Conservation (phyloP, 2,329 filamentous ascomycete genomes). For the Blastomyces emzantsi region DNA sequence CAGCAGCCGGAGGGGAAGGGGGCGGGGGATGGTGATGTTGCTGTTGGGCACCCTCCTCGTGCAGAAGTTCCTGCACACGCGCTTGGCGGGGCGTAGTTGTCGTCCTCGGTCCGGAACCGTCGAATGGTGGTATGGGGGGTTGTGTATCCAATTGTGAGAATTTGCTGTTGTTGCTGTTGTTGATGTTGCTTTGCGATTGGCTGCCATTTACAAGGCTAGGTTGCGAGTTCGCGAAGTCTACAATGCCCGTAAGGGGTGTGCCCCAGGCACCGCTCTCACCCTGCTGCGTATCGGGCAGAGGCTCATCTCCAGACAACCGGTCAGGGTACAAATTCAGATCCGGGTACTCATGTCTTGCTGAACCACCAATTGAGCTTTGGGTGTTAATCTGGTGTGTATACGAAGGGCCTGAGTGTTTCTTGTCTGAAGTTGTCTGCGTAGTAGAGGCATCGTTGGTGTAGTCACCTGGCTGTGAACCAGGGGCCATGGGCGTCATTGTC, state of each 20-base stretch:
- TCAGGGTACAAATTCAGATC: slow-evolving; percentile 44
- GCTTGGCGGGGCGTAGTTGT: slow-evolving; percentile 18
- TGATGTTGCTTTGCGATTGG: slow-evolving; percentile 25
- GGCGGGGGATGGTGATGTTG: slow-evolving; percentile 5
- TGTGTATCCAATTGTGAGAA: slow-evolving; percentile 25
- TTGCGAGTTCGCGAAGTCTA: slow-evolving; percentile 26
- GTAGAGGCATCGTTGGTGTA: slow-evolving; percentile 82
- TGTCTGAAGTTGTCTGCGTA: slow-evolving; percentile 70
- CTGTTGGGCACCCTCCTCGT: slow-evolving; percentile 9
- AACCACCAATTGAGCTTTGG: slow-evolving; percentile 43
- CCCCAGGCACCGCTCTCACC: slow-evolving; percentile 29
- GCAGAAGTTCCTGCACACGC: slow-evolving; percentile 10
- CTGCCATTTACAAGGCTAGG: slow-evolving; percentile 25
- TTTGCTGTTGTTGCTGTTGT: slow-evolving; percentile 15
- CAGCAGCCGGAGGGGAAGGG: not conserved
- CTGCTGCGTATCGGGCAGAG: slow-evolving; percentile 57
- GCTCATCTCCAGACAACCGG: slow-evolving; percentile 48
- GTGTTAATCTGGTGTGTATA: slow-evolving; percentile 60
- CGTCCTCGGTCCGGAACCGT: slow-evolving; percentile 24
- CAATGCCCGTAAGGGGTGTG: slow-evolving; percentile 19
- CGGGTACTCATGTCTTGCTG: slow-evolving; percentile 40
- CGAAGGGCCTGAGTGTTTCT: slow-evolving; percentile 67
- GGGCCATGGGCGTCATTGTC: slow-evolving; percentile 50
- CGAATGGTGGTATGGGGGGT: slow-evolving; percentile 34
- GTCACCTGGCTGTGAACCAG: slow-evolving; percentile 51